Conservation (phyloP, 805 yeast genomes). For the Wickerhamiella australiensis region DNA sequence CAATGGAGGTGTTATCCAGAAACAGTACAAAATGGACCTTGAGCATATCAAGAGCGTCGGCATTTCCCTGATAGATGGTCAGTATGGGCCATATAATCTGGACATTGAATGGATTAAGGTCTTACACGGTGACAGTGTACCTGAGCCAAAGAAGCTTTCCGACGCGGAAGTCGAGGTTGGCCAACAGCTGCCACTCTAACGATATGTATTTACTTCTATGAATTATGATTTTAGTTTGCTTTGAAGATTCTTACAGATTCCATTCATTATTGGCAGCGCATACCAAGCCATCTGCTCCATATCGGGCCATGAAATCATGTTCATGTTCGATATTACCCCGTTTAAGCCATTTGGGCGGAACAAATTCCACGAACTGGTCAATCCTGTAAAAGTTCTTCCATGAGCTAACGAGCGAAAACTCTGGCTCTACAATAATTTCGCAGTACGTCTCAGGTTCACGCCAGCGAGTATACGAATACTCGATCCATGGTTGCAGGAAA, state of each 20-base stretch:
- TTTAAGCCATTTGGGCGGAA: neutral
- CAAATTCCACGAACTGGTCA: constrained; percentile 15
- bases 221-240: neutral
- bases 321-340: neutral
- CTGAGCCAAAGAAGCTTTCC: neutral
- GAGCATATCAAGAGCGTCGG: constrained; percentile 61
- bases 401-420: constrained; percentile 23
- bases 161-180: constrained; percentile 5
- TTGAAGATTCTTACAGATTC: neutral
- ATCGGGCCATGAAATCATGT: constrained; percentile 16
- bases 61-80: constrained; percentile 62
- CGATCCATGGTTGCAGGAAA: constrained; percentile 3
- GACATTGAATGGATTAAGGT: constrained; percentile 65
- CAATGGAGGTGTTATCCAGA: constrained; percentile 62
- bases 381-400: constrained; percentile 26
- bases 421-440: neutral
- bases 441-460: neutral
- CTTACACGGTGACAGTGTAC: constrained; percentile 25
- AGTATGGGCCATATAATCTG: constrained; percentile 61
- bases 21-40: constrained; percentile 46
- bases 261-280: constrained; percentile 10
- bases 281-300: constrained; percentile 11
- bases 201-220: neutral
- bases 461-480: neutral
- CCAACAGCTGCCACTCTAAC: constrained; percentile 5